A percentile compares a stretch with the other conserved stretches of the same genome.
phyloP scores from a whole-genome alignment of 129 eudicot genomes.

The Cynara cardunculus region DNA sequence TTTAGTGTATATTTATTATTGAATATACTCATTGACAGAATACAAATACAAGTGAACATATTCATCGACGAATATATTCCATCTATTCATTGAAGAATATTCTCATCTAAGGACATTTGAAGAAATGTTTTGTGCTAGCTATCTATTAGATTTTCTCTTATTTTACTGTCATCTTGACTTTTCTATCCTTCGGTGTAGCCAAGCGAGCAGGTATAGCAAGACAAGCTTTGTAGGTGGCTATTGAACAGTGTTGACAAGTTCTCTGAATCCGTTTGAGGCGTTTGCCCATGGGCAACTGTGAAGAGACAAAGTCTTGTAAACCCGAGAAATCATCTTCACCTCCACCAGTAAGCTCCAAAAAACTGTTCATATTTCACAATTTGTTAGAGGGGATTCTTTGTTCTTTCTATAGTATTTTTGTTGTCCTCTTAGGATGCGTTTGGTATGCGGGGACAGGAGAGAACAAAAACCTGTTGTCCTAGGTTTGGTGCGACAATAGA shows the following conservation, averaged over 20 bases:
- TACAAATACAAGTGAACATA: not conserved
- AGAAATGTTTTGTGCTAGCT: not conserved
- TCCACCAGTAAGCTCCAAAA: slow-evolving; percentile 38
- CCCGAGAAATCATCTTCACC: slow-evolving; percentile 60
- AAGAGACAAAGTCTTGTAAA: slow-evolving; percentile 47
- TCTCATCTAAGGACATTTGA: not conserved
- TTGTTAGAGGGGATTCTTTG: not conserved
- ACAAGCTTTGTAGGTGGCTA: slow-evolving; percentile 17
- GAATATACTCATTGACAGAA: not conserved
- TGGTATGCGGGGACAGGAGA: not conserved
- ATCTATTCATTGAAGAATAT: not conserved
- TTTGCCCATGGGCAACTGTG: slow-evolving; percentile 54
- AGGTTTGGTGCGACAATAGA: too few relatives aligned
- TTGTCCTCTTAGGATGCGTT: not conserved
- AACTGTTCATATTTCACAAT: not conserved
- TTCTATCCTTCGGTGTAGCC: slow-evolving; percentile 21
- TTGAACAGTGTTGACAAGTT: not conserved
- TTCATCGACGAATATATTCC: not conserved
- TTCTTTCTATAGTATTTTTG: not conserved
- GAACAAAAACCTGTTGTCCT: too few relatives aligned
- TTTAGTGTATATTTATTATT: not conserved
- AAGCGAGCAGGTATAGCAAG: slow-evolving; percentile 21
- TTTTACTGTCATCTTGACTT: not conserved
- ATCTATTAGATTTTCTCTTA: not conserved
- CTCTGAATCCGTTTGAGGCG: slow-evolving; percentile 13